A percentile compares a stretch with the other conserved stretches of the same genome.
These are phyloP conservation scores for Globisporangium camurandrum DNA, from an alignment of 352 stramenopile genomes.

Conservation along the genomic window DNA sequence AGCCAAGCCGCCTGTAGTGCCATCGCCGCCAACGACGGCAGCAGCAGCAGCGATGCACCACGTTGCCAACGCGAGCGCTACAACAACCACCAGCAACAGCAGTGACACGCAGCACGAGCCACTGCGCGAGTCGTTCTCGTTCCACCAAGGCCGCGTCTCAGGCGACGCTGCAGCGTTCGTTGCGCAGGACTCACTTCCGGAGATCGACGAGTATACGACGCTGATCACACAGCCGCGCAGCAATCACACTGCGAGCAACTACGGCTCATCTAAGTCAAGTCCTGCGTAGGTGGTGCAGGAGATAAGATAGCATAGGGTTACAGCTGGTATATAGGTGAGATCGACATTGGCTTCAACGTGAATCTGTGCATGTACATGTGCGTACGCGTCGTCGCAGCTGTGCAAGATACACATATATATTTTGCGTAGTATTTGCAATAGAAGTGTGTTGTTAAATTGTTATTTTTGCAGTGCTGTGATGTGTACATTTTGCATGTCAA, in stretches of 20 bases:
- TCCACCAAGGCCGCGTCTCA: slow-evolving; percentile 59
- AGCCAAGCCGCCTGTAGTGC: not conserved
- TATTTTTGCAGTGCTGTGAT: too few species aligned
- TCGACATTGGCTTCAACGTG: too few species aligned
- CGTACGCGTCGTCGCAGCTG: too few species aligned
- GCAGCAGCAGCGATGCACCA: too few species aligned
- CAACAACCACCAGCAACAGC: not conserved
- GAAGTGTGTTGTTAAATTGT: too few species aligned
- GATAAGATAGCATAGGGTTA: too few species aligned
- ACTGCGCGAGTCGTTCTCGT: slow-evolving; percentile 38
- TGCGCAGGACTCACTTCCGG: slow-evolving; percentile 43
- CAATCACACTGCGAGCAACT: slow-evolving; percentile 12
- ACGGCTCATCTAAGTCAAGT: slow-evolving; percentile 17
- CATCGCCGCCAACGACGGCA: not conserved
- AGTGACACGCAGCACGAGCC: slow-evolving; percentile 4
- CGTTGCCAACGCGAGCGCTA: too few species aligned
- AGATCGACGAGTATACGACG: slow-evolving; percentile 69
- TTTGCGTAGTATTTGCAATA: too few species aligned
- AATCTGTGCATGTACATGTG: too few species aligned
- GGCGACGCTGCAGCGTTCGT: slow-evolving; percentile 24
- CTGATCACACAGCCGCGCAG: slow-evolving; percentile 30
- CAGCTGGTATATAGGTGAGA: too few species aligned
- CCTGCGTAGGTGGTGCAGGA: slow-evolving; percentile 1
- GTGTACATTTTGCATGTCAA: too few species aligned
- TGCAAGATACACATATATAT: too few species aligned